Conservation (phyloP, 2,329 filamentous ascomycete species). For the Ilyonectria destructans region DNA sequence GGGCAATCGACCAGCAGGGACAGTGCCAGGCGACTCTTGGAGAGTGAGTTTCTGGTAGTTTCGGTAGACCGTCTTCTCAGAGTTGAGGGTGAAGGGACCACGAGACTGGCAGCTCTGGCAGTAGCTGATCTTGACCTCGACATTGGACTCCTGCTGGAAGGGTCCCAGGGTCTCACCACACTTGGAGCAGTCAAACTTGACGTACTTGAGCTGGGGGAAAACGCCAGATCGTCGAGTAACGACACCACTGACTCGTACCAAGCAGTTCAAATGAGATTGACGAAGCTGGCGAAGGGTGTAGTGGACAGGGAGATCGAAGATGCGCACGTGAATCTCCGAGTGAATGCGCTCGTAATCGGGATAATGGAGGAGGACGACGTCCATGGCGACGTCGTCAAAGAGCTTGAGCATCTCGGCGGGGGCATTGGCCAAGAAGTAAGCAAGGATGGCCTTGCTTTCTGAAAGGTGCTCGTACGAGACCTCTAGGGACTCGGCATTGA, state of each 20-base stretch:
- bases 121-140: constrained; percentile 96
- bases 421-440: constrained; percentile 96
- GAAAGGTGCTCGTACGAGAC: constrained; percentile 96
- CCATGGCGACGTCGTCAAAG: constrained; percentile 97
- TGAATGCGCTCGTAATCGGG: constrained; percentile 98
- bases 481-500: constrained; percentile 96
- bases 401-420: constrained; percentile 96
- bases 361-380: constrained; percentile 95
- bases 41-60: constrained; percentile 99
- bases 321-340: constrained; percentile 96
- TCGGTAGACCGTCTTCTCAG: constrained; percentile 97
- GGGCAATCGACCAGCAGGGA: constrained; percentile 94
- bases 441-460: constrained; percentile 91
- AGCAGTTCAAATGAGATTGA: constrained; percentile 95
- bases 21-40: constrained; percentile 96
- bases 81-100: constrained; percentile 95
- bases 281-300: constrained; percentile 96
- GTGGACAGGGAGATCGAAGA: constrained; percentile 93
- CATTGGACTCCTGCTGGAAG: constrained; percentile 97
- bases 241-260: constrained; percentile 94
- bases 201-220: constrained; percentile 97
- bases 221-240: constrained; percentile 95
- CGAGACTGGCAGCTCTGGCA: constrained; percentile 97
- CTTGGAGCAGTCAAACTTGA: constrained; percentile 97
- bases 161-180: constrained; percentile 93